phyloP scores from a whole-genome alignment of 1,284 basidiomycete species.

The Xerocomus nothofagi region DNA sequence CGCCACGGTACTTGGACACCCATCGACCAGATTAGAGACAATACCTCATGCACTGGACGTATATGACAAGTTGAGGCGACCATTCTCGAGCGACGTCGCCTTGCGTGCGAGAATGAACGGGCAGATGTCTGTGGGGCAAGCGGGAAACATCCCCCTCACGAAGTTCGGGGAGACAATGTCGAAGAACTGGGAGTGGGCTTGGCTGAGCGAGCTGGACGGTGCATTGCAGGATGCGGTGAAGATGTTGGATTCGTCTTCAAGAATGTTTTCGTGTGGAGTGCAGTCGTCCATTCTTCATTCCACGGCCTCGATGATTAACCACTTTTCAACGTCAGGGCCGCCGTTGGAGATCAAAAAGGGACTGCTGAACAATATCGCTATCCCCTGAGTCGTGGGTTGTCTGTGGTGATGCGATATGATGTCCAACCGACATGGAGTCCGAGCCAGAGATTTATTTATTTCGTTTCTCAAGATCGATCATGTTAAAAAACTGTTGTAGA shows the following conservation, averaged over 20 bases:
- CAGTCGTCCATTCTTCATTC: background rate
- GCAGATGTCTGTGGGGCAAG: conserved; percentile 20
- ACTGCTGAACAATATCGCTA: background rate
- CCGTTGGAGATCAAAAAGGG: background rate
- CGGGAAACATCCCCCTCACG: conserved; percentile 10
- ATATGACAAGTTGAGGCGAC: conserved; percentile 46
- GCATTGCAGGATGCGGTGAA: conserved; percentile 21
- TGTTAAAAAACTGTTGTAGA: too few species aligned
- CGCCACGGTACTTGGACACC: conserved; percentile 45
- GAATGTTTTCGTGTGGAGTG: background rate
- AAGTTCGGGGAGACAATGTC: conserved; percentile 20
- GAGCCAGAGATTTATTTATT: background rate
- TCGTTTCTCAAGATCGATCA: background rate
- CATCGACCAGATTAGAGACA: conserved; percentile 36
- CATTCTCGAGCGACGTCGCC: conserved; percentile 38
- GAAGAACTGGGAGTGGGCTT: conserved; percentile 32
- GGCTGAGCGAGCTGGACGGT: conserved; percentile 29
- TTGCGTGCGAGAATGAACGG: conserved; percentile 14
- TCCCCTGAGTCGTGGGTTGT: too few species aligned
- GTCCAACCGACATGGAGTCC: background rate
- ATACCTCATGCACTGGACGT: conserved; percentile 38
- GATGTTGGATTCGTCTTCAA: conserved; percentile 12
- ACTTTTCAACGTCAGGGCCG: background rate
- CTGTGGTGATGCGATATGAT: background rate
- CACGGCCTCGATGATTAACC: background rate